Evolutionary conservation across 106 monocot species (phyloP).

Genomic region (Vanilla planifolia): DNA sequence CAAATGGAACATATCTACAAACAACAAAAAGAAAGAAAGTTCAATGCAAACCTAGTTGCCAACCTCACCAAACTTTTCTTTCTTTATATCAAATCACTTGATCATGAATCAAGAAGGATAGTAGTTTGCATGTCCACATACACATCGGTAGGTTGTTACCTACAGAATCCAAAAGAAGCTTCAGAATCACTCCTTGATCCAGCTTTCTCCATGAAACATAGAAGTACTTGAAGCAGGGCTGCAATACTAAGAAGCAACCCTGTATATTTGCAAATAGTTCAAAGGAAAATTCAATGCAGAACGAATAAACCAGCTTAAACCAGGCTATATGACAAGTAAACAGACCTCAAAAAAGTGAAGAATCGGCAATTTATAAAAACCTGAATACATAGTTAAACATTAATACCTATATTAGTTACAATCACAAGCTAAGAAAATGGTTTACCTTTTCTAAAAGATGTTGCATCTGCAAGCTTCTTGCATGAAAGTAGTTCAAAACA

Average conservation of each 20-base stretch:
- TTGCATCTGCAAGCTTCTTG: neutral
- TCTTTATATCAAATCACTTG: no score
- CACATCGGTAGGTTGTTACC: slow-evolving; percentile 11
- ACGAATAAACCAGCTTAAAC: no score
- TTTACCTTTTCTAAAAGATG: neutral
- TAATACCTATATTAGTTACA: neutral
- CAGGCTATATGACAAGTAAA: neutral
- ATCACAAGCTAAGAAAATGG: neutral
- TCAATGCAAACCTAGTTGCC: no score
- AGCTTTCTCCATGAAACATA: neutral
- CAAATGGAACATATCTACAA: slow-evolving; percentile 17
- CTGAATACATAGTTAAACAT: neutral
- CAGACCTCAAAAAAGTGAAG: slow-evolving; percentile 23
- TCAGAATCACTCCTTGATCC: slow-evolving; percentile 7
- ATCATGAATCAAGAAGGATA: no score
- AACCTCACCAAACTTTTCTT: no score
- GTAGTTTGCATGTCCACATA: no score
- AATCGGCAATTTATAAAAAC: slow-evolving; percentile 18
- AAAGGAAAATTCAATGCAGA: neutral
- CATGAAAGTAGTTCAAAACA: neutral
- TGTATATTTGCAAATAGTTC: neutral
- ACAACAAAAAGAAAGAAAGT: no score
- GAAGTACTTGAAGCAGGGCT: slow-evolving; percentile 11
- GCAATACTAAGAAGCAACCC: slow-evolving; percentile 11
- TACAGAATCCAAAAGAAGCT: slow-evolving; percentile 13